Evolutionary conservation across 2,329 filamentous ascomycete species (phyloP).

Genomic region (Sporothrix inflata): DNA sequence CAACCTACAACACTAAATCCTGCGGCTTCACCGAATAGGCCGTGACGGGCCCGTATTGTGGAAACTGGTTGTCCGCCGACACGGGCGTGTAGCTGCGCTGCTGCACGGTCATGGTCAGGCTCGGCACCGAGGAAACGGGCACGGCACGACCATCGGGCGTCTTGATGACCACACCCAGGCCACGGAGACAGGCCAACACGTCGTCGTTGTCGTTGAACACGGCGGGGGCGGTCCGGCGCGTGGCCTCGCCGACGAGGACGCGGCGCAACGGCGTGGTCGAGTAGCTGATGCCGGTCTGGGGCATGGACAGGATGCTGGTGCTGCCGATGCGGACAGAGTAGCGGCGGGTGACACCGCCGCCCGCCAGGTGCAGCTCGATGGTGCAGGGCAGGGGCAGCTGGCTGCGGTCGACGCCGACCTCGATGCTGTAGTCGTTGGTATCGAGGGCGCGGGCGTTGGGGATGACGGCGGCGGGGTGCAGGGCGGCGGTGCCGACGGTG

Average conservation of each 20-base stretch:
- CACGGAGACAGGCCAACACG: constrained; percentile 43
- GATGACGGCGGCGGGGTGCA: background rate
- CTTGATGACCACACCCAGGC: constrained; percentile 35
- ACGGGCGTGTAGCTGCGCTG: constrained; percentile 36
- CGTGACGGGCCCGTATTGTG: constrained; percentile 34
- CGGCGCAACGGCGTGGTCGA: constrained; percentile 42
- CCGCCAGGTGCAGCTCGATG: constrained; percentile 42
- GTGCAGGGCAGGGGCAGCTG: constrained; percentile 45
- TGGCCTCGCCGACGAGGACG: constrained; percentile 23
- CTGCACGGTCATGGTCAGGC: constrained; percentile 46
- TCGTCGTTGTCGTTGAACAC: constrained; percentile 26
- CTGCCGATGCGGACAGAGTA: constrained; percentile 37
- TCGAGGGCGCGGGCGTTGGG: constrained; percentile 15
- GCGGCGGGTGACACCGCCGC: background rate
- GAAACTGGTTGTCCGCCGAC: constrained; percentile 34
- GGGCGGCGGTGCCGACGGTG: background rate
- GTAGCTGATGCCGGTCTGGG: constrained; percentile 40
- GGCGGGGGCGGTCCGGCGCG: background rate
- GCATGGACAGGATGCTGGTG: constrained; percentile 45
- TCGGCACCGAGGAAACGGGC: constrained; percentile 38
- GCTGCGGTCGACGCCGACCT: constrained; percentile 44
- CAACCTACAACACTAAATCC: constrained; percentile 2
- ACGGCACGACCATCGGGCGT: constrained; percentile 40
- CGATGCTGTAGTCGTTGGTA: constrained; percentile 43
- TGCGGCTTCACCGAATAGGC: background rate